These are phyloP conservation scores for Epipyxis sp. DNA, from an alignment of 108 stramenopile genomes.

Conservation along the genomic window DNA sequence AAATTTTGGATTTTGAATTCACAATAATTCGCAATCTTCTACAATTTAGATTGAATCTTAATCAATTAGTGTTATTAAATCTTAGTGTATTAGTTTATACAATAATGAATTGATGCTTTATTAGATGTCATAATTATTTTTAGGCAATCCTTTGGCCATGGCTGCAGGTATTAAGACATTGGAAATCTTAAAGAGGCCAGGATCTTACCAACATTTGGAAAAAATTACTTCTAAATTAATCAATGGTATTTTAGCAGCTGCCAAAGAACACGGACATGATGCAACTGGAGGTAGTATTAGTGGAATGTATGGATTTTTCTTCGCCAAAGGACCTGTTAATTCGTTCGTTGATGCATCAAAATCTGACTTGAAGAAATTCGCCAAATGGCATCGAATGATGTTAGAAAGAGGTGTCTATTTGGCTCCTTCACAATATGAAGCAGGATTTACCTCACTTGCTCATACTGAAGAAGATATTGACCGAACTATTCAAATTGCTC, in stretches of 20 bases:
- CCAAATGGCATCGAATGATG: constrained; percentile 96
- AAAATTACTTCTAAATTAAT: constrained; percentile 80
- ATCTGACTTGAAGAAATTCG: constrained; percentile 85
- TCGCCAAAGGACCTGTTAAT: constrained; percentile 86
- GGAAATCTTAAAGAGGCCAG: constrained; percentile 73
- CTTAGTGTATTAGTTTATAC: no score
- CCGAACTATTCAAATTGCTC: constrained; percentile 89
- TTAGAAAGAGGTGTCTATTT: constrained; percentile 94
- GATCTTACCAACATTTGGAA: constrained; percentile 85
- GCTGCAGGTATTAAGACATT: constrained; percentile 94
- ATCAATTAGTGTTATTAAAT: no score
- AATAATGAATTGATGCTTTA: no score
- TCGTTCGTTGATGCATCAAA: constrained; percentile 83
- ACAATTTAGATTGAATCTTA: no score
- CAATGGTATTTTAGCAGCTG: constrained; percentile 76
- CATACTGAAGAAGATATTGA: constrained; percentile 96
- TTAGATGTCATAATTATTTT: no score
- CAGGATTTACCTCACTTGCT: constrained; percentile 92
- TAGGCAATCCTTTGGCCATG: constrained; percentile 97
- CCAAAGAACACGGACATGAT: constrained; percentile 75
- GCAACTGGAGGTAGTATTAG: constrained; percentile 79
- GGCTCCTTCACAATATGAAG: constrained; percentile 95
- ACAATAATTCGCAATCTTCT: no score
- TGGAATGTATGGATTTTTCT: constrained; percentile 98
- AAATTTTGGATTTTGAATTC: no score